Conservation (phyloP, 148 eudicot species). For the Rhododendron molle region DNA sequence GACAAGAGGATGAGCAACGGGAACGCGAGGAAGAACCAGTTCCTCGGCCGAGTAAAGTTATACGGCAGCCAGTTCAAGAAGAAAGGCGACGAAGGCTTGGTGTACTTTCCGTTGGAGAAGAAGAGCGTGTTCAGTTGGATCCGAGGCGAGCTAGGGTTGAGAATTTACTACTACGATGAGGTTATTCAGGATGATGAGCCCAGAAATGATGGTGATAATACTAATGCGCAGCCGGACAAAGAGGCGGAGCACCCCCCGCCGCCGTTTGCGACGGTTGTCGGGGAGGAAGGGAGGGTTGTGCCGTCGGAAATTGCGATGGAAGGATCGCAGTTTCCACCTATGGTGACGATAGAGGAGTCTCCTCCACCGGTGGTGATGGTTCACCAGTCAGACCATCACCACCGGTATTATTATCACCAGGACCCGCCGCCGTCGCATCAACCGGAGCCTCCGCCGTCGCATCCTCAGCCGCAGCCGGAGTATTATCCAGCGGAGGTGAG, state of each 20-base stretch:
- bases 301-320: constrained; percentile 49
- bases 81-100: constrained; percentile 72
- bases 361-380: constrained; percentile 33
- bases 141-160: constrained; percentile 76
- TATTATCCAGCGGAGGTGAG: constrained; percentile 48
- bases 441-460: constrained; percentile 20
- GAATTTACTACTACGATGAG: constrained; percentile 74
- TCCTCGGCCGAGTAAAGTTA: constrained; percentile 80
- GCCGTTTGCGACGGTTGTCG: constrained; percentile 23
- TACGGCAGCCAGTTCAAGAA: constrained; percentile 72
- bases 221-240: constrained; percentile 11
- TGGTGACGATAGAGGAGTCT: constrained; percentile 30
- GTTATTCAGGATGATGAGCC: constrained; percentile 11
- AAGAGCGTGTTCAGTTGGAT: constrained; percentile 98
- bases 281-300: constrained; percentile 17
- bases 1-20: constrained; percentile 73
- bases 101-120: constrained; percentile 74
- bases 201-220: neutral
- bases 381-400: constrained; percentile 21
- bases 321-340: constrained; percentile 32
- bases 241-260: constrained; percentile 15
- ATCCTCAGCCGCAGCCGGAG: neutral
- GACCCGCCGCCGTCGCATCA: constrained; percentile 17
- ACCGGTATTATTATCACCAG: constrained; percentile 12
- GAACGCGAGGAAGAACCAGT: constrained; percentile 67